phyloP scores from a whole-genome alignment of 2,329 filamentous ascomycete species.

The Plectosphaerella cucumerina region DNA sequence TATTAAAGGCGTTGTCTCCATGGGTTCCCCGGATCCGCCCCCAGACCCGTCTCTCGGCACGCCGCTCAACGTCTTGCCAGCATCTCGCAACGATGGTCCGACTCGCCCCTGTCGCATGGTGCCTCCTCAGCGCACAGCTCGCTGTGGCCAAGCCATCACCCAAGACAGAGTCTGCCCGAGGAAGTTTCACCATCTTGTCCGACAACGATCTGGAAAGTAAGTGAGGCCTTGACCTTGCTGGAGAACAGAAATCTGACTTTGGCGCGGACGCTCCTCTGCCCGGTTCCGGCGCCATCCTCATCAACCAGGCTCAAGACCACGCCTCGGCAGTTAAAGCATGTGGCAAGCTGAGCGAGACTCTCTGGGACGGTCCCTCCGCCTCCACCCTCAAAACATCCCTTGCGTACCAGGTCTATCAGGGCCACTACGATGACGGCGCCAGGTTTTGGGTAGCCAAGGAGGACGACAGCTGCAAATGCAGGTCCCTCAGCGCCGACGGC shows the following conservation, averaged over 20 bases:
- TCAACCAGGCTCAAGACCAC: background rate
- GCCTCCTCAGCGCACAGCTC: too few species aligned
- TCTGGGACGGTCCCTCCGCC: background rate
- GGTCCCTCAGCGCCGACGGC: background rate
- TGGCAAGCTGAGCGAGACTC: background rate
- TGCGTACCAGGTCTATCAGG: background rate
- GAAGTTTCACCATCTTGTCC: too few species aligned
- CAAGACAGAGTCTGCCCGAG: too few species aligned
- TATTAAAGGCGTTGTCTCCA: too few species aligned
- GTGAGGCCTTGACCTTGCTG: too few species aligned
- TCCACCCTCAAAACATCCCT: background rate
- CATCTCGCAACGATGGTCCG: too few species aligned
- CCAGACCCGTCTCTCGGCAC: too few species aligned
- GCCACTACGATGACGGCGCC: background rate
- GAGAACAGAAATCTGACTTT: background rate
- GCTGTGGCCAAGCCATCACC: too few species aligned
- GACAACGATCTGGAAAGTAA: too few species aligned
- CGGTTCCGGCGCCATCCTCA: background rate
- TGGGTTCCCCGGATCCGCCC: too few species aligned
- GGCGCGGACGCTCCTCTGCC: background rate
- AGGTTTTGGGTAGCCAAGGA: background rate
- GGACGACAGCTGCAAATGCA: background rate
- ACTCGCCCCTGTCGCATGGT: too few species aligned
- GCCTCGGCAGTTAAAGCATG: background rate
- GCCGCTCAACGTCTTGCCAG: too few species aligned